Evolutionary conservation across 257 asterid species (phyloP).

Genomic region (Solanum dulcamara): DNA sequence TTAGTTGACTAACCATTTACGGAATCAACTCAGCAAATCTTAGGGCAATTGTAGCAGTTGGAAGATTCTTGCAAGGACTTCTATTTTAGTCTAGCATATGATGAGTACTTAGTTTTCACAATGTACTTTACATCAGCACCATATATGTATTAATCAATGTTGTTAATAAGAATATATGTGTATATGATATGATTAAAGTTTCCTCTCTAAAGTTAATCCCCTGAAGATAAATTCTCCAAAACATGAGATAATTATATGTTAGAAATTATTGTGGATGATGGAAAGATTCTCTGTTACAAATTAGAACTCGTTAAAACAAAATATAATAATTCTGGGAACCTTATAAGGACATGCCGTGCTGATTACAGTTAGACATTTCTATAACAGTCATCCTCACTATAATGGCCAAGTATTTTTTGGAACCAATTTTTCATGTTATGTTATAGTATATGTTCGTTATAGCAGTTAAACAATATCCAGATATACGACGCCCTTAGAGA

Average conservation of each 20-base stretch:
- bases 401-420: not conserved
- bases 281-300: not conserved
- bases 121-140: not conserved
- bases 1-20: fast-evolving
- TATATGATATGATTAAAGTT: not conserved
- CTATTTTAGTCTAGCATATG: not conserved
- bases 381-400: not conserved
- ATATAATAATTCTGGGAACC: not conserved
- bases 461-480: not conserved
- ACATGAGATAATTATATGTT: not conserved
- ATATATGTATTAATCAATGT: not conserved
- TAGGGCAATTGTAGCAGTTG: not conserved
- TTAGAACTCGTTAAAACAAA: not conserved
- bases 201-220: not conserved
- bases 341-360: not conserved
- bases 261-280: not conserved
- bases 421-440: not conserved
- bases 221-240: not conserved
- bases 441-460: not conserved
- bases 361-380: not conserved
- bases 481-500: not conserved
- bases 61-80: not conserved
- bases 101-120: not conserved
- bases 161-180: not conserved
- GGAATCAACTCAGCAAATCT: not conserved